Conservation (phyloP, 495 filamentous ascomycete species). For the Penicillium roqueforti region DNA sequence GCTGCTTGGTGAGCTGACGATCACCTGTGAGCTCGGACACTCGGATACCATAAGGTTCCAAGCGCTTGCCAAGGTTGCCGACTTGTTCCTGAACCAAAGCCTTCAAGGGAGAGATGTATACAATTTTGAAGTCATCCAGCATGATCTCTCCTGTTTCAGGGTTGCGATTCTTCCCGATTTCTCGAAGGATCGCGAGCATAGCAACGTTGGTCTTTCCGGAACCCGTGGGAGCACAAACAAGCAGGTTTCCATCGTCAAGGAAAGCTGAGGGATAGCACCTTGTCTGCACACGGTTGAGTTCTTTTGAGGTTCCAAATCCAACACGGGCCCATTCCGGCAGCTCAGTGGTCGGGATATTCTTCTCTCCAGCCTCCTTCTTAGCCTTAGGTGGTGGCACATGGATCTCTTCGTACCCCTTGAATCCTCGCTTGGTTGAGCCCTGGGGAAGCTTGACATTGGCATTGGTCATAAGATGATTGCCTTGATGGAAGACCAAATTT, state of each 20-base stretch:
- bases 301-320: constrained; percentile 75
- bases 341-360: constrained; percentile 73
- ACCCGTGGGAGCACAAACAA: constrained; percentile 94
- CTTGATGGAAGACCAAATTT: constrained; percentile 94
- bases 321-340: constrained; percentile 87
- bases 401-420: constrained; percentile 98
- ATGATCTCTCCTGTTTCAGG: constrained; percentile 82
- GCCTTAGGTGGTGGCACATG: constrained; percentile 90
- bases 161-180: constrained; percentile 94
- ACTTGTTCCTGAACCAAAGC: constrained; percentile 96
- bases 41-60: constrained; percentile 86
- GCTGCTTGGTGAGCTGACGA: constrained; percentile 96
- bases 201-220: constrained; percentile 99
- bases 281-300: constrained; percentile 93
- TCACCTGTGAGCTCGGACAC: constrained; percentile 95
- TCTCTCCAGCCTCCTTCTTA: constrained; percentile 73
- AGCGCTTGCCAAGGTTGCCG: constrained; percentile 87
- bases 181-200: constrained; percentile 92
- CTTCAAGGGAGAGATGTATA: constrained; percentile 97
- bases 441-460: constrained; percentile 91
- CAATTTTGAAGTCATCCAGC: constrained; percentile 94
- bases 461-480: constrained; percentile 98
- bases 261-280: constrained; percentile 89
- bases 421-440: constrained; percentile 88
- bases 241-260: constrained; percentile 92